Evolutionary conservation across 768 basidiomycete species (phyloP).

Genomic region (Mycena belliarum): DNA sequence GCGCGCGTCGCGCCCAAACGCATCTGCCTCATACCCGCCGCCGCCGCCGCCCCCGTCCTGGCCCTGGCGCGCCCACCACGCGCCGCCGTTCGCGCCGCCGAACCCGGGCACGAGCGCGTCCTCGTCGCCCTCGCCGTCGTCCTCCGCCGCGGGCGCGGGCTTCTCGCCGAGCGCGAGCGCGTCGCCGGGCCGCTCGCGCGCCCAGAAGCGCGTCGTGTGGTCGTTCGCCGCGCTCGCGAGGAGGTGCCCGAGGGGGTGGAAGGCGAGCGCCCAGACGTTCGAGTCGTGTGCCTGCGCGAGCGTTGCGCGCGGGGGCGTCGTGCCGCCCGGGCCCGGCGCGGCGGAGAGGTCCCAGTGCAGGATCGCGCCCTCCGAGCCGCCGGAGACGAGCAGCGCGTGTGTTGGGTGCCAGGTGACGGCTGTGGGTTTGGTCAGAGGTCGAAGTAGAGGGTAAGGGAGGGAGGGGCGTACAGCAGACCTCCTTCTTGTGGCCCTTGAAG

Average conservation of each 20-base stretch:
- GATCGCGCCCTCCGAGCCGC: conserved; percentile 92
- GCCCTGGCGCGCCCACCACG: conserved; percentile 25
- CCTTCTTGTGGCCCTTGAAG: conserved; percentile 96
- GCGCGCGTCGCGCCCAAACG: conserved; percentile 19
- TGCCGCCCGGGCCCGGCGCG: conserved; percentile 53
- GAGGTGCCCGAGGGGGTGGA: conserved; percentile 94
- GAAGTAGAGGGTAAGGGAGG: not conserved
- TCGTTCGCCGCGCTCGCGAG: conserved; percentile 96
- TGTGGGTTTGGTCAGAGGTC: conserved; percentile 33
- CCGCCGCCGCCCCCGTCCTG: conserved; percentile 32
- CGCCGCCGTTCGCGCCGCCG: conserved; percentile 32
- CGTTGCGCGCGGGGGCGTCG: conserved; percentile 69
- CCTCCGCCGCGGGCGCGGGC: conserved; percentile 68
- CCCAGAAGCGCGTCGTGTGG: conserved; percentile 99
- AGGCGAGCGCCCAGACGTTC: conserved; percentile 94
- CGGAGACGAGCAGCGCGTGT: conserved; percentile 89
- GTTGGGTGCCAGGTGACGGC: conserved; percentile 96
- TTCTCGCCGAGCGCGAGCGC: conserved; percentile 84
- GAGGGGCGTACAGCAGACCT: conserved; percentile 83
- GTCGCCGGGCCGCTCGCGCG: conserved; percentile 87
- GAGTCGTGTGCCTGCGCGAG: conserved; percentile 98
- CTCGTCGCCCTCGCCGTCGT: conserved; percentile 71
- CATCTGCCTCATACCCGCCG: conserved; percentile 25
- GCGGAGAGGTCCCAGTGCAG: conserved; percentile 89
- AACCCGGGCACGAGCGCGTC: conserved; percentile 78